Percentiles rank a stretch among this genome's conserved stretches.
Conservation (phyloP, 306 rosid species). For the Begonia fuchsioides region DNA sequence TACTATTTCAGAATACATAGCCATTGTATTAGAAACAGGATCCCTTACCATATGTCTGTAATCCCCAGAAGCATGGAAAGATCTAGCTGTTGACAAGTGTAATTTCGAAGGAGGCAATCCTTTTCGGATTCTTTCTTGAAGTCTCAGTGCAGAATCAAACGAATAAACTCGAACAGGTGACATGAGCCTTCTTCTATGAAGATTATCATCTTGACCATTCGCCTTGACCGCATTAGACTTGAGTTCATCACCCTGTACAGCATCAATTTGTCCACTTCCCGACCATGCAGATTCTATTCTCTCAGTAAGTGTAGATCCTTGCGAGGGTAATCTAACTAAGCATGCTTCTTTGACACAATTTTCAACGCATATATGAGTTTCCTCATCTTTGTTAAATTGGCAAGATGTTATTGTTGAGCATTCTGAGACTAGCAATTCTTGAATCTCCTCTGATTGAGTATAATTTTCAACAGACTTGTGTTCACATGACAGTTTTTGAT, state of each 20-base stretch:
- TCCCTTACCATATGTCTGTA: conserved; percentile 71
- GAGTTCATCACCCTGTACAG: conserved; percentile 18
- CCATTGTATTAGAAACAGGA: conserved; percentile 42
- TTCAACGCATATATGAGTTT: conserved; percentile 37
- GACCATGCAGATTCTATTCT: conserved; percentile 94
- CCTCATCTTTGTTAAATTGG: conserved; percentile 20
- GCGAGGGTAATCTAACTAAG: conserved; percentile 19
- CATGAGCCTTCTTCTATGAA: conserved; percentile 34
- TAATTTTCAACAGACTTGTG: conserved; percentile 27
- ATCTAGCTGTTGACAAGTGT: conserved; percentile 40
- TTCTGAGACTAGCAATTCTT: conserved; percentile 17
- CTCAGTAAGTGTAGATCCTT: conserved; percentile 74
- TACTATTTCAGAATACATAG: conserved; percentile 34
- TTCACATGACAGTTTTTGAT: too few relatives aligned
- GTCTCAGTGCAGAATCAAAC: conserved; percentile 71
- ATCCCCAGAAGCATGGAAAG: conserved; percentile 89
- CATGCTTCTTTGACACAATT: conserved; percentile 8
- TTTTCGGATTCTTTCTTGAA: conserved; percentile 52
- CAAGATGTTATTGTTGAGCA: conserved; percentile 7
- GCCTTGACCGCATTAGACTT: conserved; percentile 19
- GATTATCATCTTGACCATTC: conserved; percentile 20
- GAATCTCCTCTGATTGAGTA: conserved; percentile 14
- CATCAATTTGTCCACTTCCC: conserved; percentile 49
- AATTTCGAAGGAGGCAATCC: conserved; percentile 34
- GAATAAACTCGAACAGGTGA: conserved; percentile 65